A percentile compares a stretch with the other conserved stretches of the same genome.
These are phyloP conservation scores for Crucihimalaya himalaica DNA, from an alignment of 345 rosid species.

Conservation along the genomic window DNA sequence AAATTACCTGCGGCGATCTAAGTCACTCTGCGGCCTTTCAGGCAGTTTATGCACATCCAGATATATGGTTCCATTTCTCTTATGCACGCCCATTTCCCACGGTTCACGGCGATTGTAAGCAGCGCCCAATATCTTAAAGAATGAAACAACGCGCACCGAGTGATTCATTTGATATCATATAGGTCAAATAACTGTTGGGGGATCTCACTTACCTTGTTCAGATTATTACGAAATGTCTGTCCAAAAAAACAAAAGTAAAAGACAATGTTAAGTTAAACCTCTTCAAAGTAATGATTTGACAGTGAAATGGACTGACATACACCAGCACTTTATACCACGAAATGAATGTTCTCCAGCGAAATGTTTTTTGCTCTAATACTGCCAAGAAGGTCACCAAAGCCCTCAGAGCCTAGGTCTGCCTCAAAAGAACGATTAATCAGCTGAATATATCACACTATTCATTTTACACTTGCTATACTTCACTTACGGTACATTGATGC, in stretches of 20 bases:
- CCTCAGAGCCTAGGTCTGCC: slow-evolving; percentile 86
- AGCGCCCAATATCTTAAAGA: slow-evolving; percentile 74
- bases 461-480: not conserved
- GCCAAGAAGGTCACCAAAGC: slow-evolving; percentile 84
- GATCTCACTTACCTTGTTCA: slow-evolving; percentile 72
- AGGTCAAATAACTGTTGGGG: slow-evolving; percentile 17
- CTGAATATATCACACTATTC: slow-evolving; percentile 21
- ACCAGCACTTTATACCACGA: slow-evolving; percentile 67
- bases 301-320: slow-evolving; percentile 18
- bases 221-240: slow-evolving; percentile 92
- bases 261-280: slow-evolving; percentile 33
- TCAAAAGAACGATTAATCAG: slow-evolving; percentile 30
- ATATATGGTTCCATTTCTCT: slow-evolving; percentile 91
- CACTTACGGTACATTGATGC: not conserved
- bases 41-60: slow-evolving; percentile 95
- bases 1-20: slow-evolving; percentile 81
- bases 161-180: slow-evolving; percentile 6
- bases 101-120: slow-evolving; percentile 83
- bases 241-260: slow-evolving; percentile 12
- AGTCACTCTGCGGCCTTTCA: slow-evolving; percentile 77
- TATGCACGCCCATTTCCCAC: slow-evolving; percentile 99
- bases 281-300: not conserved
- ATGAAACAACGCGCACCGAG: slow-evolving; percentile 8
- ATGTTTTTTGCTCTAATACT: slow-evolving; percentile 82
- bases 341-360: slow-evolving; percentile 89